Percentiles rank a stretch among this genome's conserved stretches.
These are phyloP conservation scores for Aspergillus sergii DNA, from an alignment of 2,329 filamentous ascomycete species.

Conservation along the genomic window DNA sequence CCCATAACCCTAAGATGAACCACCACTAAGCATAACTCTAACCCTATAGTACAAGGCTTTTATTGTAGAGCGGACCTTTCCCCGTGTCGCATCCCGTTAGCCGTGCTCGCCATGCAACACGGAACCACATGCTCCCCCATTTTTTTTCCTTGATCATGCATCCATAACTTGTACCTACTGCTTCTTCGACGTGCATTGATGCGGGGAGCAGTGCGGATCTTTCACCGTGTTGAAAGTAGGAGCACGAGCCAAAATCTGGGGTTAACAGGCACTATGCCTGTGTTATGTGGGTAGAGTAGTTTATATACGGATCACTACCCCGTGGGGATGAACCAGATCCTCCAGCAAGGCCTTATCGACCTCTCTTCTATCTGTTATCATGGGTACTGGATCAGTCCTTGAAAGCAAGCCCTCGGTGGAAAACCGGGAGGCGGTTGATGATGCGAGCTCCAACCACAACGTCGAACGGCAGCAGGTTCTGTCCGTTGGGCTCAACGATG, in stretches of 20 bases:
- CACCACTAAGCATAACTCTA: slow-evolving; percentile 4
- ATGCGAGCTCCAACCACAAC: slow-evolving; percentile 1
- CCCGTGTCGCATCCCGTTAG: slow-evolving; percentile 2
- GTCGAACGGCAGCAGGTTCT: slow-evolving; percentile 9
- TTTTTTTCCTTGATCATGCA: not conserved
- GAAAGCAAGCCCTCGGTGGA: slow-evolving; percentile 10
- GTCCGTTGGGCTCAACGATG: slow-evolving; percentile 12
- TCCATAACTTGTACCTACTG: not conserved
- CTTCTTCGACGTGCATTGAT: not conserved
- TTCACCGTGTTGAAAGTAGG: slow-evolving; percentile 4
- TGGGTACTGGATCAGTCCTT: not conserved
- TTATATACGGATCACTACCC: slow-evolving; percentile 4
- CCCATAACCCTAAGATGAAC: slow-evolving; percentile 1
- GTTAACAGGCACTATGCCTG: slow-evolving; percentile 1
- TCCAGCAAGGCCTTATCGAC: not conserved
- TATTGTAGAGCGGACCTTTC: not conserved
- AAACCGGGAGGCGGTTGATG: slow-evolving; percentile 6
- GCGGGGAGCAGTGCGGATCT: slow-evolving; percentile 7
- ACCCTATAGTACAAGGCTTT: slow-evolving; percentile 2
- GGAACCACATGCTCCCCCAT: not conserved
- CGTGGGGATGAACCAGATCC: slow-evolving; percentile 1
- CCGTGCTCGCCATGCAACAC: not conserved
- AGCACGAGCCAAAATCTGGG: slow-evolving; percentile 8
- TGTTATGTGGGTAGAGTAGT: not conserved
- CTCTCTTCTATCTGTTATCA: not conserved